Evolutionary conservation across 139 green algal genomes (phyloP).

Genomic region (Prasinococcaceae sp.): DNA sequence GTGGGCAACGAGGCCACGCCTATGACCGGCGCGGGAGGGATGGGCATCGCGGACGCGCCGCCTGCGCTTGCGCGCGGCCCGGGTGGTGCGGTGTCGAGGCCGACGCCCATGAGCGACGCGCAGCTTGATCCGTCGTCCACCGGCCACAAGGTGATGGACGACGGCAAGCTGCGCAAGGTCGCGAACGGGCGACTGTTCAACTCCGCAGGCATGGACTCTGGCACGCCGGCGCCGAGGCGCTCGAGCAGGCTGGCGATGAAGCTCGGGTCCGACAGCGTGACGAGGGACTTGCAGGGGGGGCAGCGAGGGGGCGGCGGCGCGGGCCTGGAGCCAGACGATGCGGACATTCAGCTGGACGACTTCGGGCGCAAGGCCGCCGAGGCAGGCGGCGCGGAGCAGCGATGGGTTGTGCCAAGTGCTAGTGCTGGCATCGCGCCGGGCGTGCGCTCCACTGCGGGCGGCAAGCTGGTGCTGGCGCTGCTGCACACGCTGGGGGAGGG

Average conservation of each 20-base stretch:
- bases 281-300: no score
- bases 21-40: no score
- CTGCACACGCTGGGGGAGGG: conserved; percentile 41
- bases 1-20: neutral
- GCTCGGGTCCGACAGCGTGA: conserved; percentile 1
- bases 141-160: conserved; percentile 37
- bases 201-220: neutral
- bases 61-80: no score
- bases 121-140: no score
- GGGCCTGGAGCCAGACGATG: no score
- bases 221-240: neutral
- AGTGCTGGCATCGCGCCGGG: neutral
- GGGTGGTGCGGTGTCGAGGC: no score
- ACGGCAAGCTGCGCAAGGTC: conserved; percentile 37
- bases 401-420: neutral
- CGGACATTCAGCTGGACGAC: no score
- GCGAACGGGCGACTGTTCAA: conserved; percentile 16
- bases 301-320: no score
- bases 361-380: no score
- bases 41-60: no score
- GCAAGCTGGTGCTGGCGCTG: conserved; percentile 32
- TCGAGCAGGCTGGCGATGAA: conserved; percentile 1
- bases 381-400: neutral
- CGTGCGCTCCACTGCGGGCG: no score
- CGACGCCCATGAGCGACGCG: no score